Base-by-base conservation (phyloP, 179 eudicot species). In the Gypsophila paniculata region DNA sequence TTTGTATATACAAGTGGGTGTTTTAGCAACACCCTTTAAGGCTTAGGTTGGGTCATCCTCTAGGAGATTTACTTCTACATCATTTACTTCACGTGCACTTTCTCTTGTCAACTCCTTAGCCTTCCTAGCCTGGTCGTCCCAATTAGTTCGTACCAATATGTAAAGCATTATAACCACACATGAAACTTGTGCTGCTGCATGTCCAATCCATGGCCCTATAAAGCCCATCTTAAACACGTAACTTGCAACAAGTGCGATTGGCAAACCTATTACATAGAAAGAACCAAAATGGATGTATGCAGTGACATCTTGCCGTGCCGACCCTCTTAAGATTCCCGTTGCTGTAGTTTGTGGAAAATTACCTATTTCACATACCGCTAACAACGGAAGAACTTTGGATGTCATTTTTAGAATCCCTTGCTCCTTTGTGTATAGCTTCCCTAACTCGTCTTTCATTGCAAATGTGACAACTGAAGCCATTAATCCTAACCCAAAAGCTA, bases 41-140 rank as follows among this genome's bases (percentile, higher is more conserved):
- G 29, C 26, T 72, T 46, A 53, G 68, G 29, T 12, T 72, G 2
- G 19, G 39, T 61, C 49, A 59, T 61, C 39, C 38, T 34, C 32
- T 21, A 72, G 59, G 36, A 72, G 75, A 48, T 18, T 61, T 17
- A 54, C 75, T 49, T 72, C 75, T 2, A 18, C 14, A 21, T 72
- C 69, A 72, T 48, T 72, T 49, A 34, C 38, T 26, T 61, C 61
- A 10, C 68, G 0, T 46, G 13, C 60, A 9, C 61, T 32, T 13
- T 52, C 68, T 21, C 21, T 12, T n/a, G 68, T 60, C 53, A 51
- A 44, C 39, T 72, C 68, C 2, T 23, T 72, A 25, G 75, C 75
- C 68, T 65, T 72, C 65, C 75, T 72, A 49, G 70, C 75, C 38
- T 73, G 75, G 7, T 73, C 62, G 19, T 61, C 17, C 70, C 75